Evolutionary conservation across 805 yeast species (phyloP).

Genomic region (Grigorovia transvaalensis): DNA sequence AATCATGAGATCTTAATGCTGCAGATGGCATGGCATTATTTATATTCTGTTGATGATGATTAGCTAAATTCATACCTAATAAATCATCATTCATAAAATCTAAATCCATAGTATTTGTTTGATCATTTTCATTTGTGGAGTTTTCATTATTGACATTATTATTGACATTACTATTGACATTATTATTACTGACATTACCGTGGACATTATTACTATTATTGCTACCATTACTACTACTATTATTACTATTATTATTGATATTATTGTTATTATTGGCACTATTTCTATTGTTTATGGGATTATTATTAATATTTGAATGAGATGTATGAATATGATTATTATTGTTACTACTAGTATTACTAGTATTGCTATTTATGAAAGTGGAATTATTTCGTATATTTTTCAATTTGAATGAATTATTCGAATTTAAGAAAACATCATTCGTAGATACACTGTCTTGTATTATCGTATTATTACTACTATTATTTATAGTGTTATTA

Average conservation of each 20-base stretch:
- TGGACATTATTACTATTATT: conserved; percentile 1
- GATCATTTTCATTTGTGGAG: conserved; percentile 5
- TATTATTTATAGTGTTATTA: background rate
- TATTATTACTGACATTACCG: conserved; percentile 8
- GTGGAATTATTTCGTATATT: background rate
- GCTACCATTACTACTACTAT: conserved; percentile 3
- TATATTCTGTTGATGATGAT: background rate
- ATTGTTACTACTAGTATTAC: background rate
- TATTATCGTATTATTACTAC: background rate
- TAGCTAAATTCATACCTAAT: conserved; percentile 5
- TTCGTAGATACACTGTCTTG: conserved; percentile 86
- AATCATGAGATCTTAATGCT: background rate
- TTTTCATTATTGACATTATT: conserved; percentile 13
- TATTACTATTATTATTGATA: background rate
- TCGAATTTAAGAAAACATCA: conserved; percentile 59
- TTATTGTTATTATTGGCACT: conserved; percentile 3
- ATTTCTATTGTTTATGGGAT: background rate
- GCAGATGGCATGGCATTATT: background rate
- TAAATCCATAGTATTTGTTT: conserved; percentile 3
- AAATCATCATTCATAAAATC: conserved; percentile 11
- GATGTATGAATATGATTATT: background rate
- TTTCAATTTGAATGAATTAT: background rate
- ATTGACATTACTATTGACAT: conserved; percentile 13
- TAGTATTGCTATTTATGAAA: background rate
- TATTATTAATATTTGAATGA: background rate